Evolutionary conservation across 1,284 basidiomycete species (phyloP), one percentile per base, ranked within the genome.

Genomic region (Naganishia albida): DNA sequence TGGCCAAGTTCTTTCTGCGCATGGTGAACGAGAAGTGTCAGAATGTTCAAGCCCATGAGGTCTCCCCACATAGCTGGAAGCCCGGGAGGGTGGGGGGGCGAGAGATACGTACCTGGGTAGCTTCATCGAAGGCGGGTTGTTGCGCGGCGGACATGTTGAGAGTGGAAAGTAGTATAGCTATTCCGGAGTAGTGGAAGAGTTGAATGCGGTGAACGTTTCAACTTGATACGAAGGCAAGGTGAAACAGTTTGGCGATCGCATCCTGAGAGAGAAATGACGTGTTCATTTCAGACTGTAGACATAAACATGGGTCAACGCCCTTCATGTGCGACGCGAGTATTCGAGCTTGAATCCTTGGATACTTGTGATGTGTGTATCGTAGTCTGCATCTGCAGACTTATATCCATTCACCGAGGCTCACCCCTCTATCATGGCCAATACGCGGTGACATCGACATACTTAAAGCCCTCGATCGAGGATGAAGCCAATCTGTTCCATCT

Each of bases 1-100:
- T 82, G 77, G 62, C 86, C 82, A 64, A 97, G 85, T 79, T 98
- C 94, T 80, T 88, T 89, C 91, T 93, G 67, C 42, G 23, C 20
- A 2, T 10, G 28, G 13, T 62, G 64, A 64, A 46, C n/a, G 49
- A 13, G 20, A n/a, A 40, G 48, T 51, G 38, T 44, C 4, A 16
- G 20, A 7, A 20, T 16, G 20, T 1, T 53, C 20, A 18, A 18
- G 39, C 7, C n/a, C 34, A 10, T 34, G 4, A 6, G 34, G 34
- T 34, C 34, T 34, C 34, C 34, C 18, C n/a, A 23, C 40, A 7
- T 62, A 34, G 18, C 3, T 13, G 26, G 16, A 18, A 50, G 28
- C 2, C 30, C 25, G 38, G 2, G 12, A 10, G 18, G n/a, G n/a
- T n/a, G n/a, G n/a, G n/a, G n/a, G 42, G 42, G 3, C 42, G 42